phyloP scores from a whole-genome alignment of 2,329 filamentous ascomycete genomes.

The Furcasterigmium sp. region DNA sequence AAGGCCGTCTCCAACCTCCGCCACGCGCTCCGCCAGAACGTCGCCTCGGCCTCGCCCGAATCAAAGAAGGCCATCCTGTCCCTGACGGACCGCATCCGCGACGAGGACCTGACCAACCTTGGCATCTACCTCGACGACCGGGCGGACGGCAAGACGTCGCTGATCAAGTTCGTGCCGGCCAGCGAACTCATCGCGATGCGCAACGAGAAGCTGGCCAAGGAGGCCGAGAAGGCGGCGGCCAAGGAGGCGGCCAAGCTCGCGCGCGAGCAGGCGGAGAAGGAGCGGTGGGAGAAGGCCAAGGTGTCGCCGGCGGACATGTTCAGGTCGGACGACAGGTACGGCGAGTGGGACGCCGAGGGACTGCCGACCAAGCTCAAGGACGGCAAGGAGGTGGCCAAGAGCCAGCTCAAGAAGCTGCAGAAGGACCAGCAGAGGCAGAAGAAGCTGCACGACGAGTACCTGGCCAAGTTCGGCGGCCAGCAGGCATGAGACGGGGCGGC shows the following conservation, averaged over 20 bases:
- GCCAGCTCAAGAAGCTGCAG: constrained; percentile 70
- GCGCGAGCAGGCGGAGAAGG: constrained; percentile 43
- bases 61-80: constrained; percentile 67
- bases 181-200: constrained; percentile 51
- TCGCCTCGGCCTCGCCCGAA: constrained; percentile 36
- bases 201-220: constrained; percentile 54
- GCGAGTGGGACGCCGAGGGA: constrained; percentile 78
- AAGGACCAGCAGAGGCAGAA: constrained; percentile 92
- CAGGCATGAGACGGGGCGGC: no score
- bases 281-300: constrained; percentile 54
- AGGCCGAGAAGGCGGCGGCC: constrained; percentile 53
- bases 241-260: constrained; percentile 51
- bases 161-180: constrained; percentile 63
- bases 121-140: constrained; percentile 88
- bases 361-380: constrained; percentile 72
- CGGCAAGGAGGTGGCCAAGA: constrained; percentile 70
- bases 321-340: constrained; percentile 53
- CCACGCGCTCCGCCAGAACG: constrained; percentile 55
- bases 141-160: constrained; percentile 57
- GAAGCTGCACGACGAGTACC: constrained; percentile 68
- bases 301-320: constrained; percentile 51
- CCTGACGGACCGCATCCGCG: constrained; percentile 75
- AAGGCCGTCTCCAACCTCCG: constrained; percentile 51
- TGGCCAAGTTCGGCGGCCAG: constrained; percentile 8
- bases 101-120: constrained; percentile 73